Conservation (phyloP, 108 stramenopile genomes). For the Asterionellopsis glacialis region DNA sequence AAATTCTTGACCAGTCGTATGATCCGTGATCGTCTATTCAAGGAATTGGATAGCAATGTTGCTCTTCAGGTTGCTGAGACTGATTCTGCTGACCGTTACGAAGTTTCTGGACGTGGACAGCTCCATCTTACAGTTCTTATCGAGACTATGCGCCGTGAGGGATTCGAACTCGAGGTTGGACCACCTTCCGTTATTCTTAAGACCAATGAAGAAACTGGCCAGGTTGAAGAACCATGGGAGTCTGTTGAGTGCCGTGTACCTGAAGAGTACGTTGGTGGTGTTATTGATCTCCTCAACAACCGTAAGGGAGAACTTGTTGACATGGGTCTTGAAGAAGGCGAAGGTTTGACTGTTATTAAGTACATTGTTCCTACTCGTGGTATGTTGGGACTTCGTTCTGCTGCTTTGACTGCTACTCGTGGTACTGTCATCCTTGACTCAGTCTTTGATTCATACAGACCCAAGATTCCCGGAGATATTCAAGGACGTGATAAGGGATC, state of each 20-base stretch:
- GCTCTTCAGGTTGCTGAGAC: constrained; percentile 91
- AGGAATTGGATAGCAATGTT: constrained; percentile 96
- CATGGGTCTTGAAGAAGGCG: constrained; percentile 88
- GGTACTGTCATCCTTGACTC: constrained; percentile 96
- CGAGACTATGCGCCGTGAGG: constrained; percentile 99
- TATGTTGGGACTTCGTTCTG: constrained; percentile 93
- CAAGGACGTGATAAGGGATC: constrained; percentile 93
- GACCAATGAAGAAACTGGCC: constrained; percentile 85
- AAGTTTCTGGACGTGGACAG: constrained; percentile 97
- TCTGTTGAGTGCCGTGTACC: constrained; percentile 92
- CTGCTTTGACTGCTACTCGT: constrained; percentile 87
- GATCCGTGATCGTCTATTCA: constrained; percentile 96
- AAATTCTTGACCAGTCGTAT: constrained; percentile 93
- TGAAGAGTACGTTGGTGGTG: constrained; percentile 89
- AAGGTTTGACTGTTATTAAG: constrained; percentile 79
- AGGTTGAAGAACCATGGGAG: constrained; percentile 94
- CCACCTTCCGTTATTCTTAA: constrained; percentile 96
- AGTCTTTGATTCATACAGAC: constrained; percentile 91
- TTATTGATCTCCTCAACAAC: constrained; percentile 89
- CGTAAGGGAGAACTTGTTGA: constrained; percentile 94
- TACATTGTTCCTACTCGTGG: constrained; percentile 98
- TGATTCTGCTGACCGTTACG: constrained; percentile 91
- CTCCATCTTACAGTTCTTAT: constrained; percentile 98
- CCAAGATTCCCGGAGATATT: constrained; percentile 82
- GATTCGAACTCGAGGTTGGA: constrained; percentile 97